Evolutionary conservation across 768 basidiomycete species (phyloP).

Genomic region (Boletellus ananiceps): DNA sequence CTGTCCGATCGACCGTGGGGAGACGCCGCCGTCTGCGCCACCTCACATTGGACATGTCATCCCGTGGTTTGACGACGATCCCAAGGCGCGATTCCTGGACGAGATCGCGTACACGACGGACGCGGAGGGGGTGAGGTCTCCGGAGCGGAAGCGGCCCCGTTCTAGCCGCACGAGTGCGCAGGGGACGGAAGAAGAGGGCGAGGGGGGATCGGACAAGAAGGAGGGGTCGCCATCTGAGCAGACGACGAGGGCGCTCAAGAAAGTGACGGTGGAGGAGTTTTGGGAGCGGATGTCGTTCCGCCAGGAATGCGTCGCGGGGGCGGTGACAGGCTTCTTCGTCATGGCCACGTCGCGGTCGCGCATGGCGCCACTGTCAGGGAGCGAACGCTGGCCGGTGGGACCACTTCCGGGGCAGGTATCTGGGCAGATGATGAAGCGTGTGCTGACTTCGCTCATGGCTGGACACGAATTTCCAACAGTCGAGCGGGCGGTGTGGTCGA

Average conservation of each 20-base stretch:
- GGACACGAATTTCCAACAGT: conserved; percentile 73
- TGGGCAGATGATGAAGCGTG: conserved; percentile 60
- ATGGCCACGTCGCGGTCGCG: conserved; percentile 41
- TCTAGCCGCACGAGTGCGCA: conserved; percentile 10
- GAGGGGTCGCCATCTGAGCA: conserved; percentile 26
- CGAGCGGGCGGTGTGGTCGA: conserved; percentile 62
- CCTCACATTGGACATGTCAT: conserved; percentile 62
- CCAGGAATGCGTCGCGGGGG: conserved; percentile 89
- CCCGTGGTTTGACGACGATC: conserved; percentile 94
- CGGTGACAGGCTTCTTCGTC: conserved; percentile 92
- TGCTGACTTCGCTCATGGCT: conserved; percentile 63
- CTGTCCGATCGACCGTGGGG: conserved; percentile 38
- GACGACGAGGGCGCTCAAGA: conserved; percentile 50
- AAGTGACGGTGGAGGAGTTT: conserved; percentile 73
- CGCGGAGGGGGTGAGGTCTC: conserved; percentile 54
- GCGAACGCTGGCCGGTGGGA: conserved; percentile 34
- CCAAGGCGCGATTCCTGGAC: conserved; percentile 90
- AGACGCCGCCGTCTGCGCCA: conserved; percentile 7
- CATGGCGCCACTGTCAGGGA: conserved; percentile 6
- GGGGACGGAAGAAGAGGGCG: conserved; percentile 12
- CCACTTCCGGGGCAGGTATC: conserved; percentile 61
- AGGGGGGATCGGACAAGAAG: conserved; percentile 26
- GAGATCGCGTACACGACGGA: conserved; percentile 77
- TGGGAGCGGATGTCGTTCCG: conserved; percentile 98
- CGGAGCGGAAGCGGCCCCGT: conserved; percentile 55